Percentiles rank a stretch among this genome's conserved stretches.
Evolutionary conservation across 2,329 filamentous ascomycete species (phyloP).

Genomic region (Diaporthe caulivora): DNA sequence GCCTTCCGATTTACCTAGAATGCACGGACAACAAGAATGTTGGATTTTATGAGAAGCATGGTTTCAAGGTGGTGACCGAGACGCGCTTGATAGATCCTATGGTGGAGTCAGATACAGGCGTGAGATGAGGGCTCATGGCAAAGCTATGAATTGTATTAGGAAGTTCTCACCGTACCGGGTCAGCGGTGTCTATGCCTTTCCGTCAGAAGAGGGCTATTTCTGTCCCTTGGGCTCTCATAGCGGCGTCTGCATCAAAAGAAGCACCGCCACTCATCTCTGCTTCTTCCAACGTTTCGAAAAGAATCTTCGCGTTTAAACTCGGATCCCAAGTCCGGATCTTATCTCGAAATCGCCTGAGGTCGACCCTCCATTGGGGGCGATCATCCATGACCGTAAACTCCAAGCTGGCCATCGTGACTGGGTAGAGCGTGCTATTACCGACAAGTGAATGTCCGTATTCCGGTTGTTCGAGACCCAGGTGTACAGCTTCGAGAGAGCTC

Average conservation of each 20-base stretch:
- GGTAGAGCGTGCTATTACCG: conserved; percentile 46
- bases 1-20: not conserved
- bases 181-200: not conserved
- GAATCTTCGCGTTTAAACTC: conserved; percentile 13
- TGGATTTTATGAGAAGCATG: not conserved
- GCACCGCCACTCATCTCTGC: not conserved
- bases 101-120: not conserved
- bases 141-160: not conserved
- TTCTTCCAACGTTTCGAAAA: conserved; percentile 11
- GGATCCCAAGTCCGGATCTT: conserved; percentile 10
- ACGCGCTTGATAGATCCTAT: conserved; percentile 9
- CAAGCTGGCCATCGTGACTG: conserved; percentile 44
- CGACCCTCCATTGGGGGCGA: not conserved
- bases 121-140: conserved; percentile 10
- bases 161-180: not conserved
- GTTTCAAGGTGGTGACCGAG: conserved; percentile 12
- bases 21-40: conserved; percentile 4
- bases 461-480: conserved; percentile 37
- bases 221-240: conserved; percentile 3
- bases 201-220: conserved; percentile 16
- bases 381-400: conserved; percentile 43
- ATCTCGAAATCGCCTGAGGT: not conserved
- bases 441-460: conserved; percentile 42
- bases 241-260: conserved; percentile 2
- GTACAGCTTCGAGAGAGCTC: conserved; percentile 44